A percentile compares a stretch with the other conserved stretches of the same genome.
Conservation (phyloP, 2,329 filamentous ascomycete genomes). For the Sporothrix pseudoabietina region DNA sequence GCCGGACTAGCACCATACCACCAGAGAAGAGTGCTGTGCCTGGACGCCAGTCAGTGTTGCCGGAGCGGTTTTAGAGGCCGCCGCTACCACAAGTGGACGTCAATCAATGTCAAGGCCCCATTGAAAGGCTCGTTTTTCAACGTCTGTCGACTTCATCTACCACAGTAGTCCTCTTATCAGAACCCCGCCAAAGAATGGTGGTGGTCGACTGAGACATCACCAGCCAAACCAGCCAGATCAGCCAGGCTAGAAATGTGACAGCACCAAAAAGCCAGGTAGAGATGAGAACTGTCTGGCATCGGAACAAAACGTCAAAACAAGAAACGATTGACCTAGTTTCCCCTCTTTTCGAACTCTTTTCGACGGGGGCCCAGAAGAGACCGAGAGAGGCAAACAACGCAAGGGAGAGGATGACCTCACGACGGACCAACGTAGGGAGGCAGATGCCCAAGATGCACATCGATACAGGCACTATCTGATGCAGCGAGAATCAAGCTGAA, state of each 20-base stretch:
- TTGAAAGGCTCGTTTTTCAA: neutral
- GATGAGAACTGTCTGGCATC: neutral
- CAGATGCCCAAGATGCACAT: neutral
- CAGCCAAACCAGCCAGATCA: neutral
- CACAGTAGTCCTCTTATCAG: neutral
- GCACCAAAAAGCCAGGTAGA: neutral
- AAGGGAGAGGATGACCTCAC: constrained; percentile 7
- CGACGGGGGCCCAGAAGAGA: neutral
- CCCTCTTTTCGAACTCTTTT: neutral
- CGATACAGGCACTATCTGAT: neutral
- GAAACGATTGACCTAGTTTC: neutral
- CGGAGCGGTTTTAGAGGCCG: neutral
- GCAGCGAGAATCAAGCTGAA: neutral
- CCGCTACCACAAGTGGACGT: constrained; percentile 1
- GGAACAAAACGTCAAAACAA: constrained; percentile 11
- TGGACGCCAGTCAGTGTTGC: neutral
- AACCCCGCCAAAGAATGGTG: neutral
- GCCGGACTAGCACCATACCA: neutral
- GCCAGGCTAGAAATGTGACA: neutral
- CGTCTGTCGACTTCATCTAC: neutral
- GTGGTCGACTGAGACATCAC: constrained; percentile 15
- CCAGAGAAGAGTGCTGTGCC: neutral
- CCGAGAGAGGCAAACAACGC: neutral
- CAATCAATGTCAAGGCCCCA: neutral
- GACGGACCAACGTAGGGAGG: neutral